These are phyloP conservation scores for Cercospora nicotianae DNA, from an alignment of 2,329 filamentous ascomycete species.

Conservation along the genomic window DNA sequence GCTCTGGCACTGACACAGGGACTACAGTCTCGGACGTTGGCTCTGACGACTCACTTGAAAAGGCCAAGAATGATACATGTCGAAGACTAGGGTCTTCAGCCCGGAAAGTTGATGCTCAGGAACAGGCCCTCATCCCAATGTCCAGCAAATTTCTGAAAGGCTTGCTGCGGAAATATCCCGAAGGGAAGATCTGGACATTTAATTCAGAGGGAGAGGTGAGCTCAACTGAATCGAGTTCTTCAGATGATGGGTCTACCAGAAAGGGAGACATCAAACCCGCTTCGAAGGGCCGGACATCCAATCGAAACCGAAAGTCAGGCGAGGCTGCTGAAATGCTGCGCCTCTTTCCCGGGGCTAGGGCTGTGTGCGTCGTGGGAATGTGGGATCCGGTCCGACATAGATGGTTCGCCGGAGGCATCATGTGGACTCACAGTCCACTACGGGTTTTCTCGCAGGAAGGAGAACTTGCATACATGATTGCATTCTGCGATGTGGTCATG, in stretches of 20 bases:
- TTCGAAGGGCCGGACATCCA: neutral
- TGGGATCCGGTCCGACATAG: conserved; percentile 22
- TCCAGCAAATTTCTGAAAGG: conserved; percentile 18
- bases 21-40: neutral
- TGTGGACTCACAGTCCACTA: conserved; percentile 48
- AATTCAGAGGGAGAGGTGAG: conserved; percentile 14
- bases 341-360: conserved; percentile 16
- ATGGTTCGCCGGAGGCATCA: conserved; percentile 36
- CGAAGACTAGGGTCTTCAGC: neutral
- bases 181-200: conserved; percentile 24
- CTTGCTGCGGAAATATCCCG: conserved; percentile 17
- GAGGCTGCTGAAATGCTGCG: conserved; percentile 4
- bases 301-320: neutral
- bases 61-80: neutral
- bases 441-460: conserved; percentile 42
- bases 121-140: neutral
- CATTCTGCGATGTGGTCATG: conserved; percentile 47
- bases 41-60: conserved; percentile 5
- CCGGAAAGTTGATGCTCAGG: neutral
- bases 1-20: conserved; percentile 7
- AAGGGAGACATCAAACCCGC: neutral
- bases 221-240: conserved; percentile 14
- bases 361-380: conserved; percentile 18
- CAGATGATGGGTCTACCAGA: neutral
- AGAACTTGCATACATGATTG: conserved; percentile 41